Base-by-base conservation (phyloP, 2,329 filamentous ascomycete species). In the Cladosporium sp. region DNA sequence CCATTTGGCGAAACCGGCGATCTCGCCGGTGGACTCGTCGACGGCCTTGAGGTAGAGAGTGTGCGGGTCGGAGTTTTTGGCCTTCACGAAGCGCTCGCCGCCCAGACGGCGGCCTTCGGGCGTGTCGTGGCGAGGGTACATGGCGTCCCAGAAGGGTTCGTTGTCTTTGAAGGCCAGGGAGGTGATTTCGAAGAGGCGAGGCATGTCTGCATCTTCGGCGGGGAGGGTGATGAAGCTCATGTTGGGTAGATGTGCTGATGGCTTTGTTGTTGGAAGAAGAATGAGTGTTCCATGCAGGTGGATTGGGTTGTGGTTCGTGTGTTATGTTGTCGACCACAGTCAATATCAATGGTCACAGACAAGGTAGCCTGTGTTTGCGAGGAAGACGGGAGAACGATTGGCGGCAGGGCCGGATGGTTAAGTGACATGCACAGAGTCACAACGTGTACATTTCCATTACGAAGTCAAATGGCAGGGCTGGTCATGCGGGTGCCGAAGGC, bases 1-100 rank as follows among this genome's bases (percentile, higher is more conserved):
- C 69, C 69, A 72, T 51, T 69, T 70, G n/a, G 69, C 66, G 63
- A 70, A 69, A 9, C 67, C 69, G 36, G 68, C 58, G 38, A 72
- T 70, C 14, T 61, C 62, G 17, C 63, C 63, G 3, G 62, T 66
- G 3, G 60, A 59, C 3, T 55, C 34, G 49, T 69, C 65, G 14
- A 71, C 66, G 7, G 70, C 69, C 55, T 71, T 71, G 36, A 71
- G 22, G 57, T 63, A 71, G 3, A 59, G 66, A 4, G 65, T 68
- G 43, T 61, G 37, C 0, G 65, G 63, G 40, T 69, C 67, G 4
- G 62, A 59, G 11, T 61, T 57, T 30, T 64, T 64, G 55, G 51
- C 59, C 40, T 61, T 19, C n/a, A 49, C 34, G 60, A 71, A 64
- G 6, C 67, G 62, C 34, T 67, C 65, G 22, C 58, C 62, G 19